These are phyloP conservation scores for Xylaria sp. DNA, from an alignment of 495 filamentous ascomycete species.

Conservation along the genomic window DNA sequence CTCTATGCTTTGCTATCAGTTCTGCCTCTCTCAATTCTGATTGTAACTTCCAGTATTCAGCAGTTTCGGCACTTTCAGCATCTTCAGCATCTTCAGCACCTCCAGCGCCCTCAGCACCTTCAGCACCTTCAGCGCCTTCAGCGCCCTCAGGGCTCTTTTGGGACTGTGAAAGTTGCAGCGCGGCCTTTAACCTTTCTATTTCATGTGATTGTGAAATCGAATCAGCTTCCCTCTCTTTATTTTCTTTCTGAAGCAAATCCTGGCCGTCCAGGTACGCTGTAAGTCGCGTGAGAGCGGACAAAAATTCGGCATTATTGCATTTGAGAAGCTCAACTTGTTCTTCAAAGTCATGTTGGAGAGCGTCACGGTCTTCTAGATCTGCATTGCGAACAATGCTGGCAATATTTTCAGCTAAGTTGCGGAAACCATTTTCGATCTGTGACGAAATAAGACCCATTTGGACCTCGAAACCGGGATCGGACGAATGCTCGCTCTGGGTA, in stretches of 20 bases:
- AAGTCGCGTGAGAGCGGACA: not conserved
- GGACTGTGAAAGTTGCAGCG: not conserved
- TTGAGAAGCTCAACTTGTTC: not conserved
- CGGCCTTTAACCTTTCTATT: not conserved
- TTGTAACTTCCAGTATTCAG: not conserved
- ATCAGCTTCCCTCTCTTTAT: not conserved
- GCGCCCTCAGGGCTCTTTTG: not conserved
- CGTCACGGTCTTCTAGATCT: not conserved
- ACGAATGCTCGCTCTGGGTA: not conserved
- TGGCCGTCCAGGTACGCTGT: not conserved
- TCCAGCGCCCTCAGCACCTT: not conserved
- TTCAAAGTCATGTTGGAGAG: not conserved
- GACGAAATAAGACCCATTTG: not conserved
- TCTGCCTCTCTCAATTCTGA: not conserved
- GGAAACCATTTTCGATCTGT: slow-evolving; percentile 1
- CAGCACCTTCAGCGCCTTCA: not conserved
- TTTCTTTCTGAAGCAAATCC: not conserved
- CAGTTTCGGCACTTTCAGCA: not conserved
- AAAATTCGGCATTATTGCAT: not conserved
- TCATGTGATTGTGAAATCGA: not conserved
- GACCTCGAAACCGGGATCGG: not conserved
- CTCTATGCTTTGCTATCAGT: not conserved
- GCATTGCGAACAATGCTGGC: not conserved
- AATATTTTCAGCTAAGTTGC: slow-evolving; percentile 1
- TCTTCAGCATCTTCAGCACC: not conserved